phyloP scores from a whole-genome alignment of 2,329 filamentous ascomycete species.

The Geosmithia flava region DNA sequence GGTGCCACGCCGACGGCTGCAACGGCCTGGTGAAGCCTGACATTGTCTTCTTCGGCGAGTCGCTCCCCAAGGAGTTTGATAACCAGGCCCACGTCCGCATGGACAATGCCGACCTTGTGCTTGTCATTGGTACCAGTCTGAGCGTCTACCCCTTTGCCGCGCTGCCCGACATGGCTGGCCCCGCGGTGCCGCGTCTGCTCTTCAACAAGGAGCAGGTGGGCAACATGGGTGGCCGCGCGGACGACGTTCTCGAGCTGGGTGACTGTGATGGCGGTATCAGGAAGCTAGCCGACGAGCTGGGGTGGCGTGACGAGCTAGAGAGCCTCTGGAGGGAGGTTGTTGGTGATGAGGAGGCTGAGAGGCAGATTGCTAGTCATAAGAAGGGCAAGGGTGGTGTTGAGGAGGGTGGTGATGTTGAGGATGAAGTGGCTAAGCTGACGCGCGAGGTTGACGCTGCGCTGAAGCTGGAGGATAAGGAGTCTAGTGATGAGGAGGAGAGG shows the following conservation, averaged over 20 bases:
- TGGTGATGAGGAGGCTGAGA: slow-evolving; percentile 43
- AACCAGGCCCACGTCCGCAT: slow-evolving; percentile 26
- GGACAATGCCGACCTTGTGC: slow-evolving; percentile 57
- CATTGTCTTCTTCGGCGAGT: slow-evolving; percentile 86
- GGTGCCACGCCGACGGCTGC: slow-evolving; percentile 47
- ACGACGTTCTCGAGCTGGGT: slow-evolving; percentile 76
- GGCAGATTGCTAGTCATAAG: slow-evolving; percentile 23
- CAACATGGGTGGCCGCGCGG: slow-evolving; percentile 58
- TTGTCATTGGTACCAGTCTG: slow-evolving; percentile 83
- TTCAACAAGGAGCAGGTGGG: slow-evolving; percentile 84
- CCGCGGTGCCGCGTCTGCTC: slow-evolving; percentile 61
- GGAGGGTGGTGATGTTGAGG: slow-evolving; percentile 21
- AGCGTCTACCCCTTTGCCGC: slow-evolving; percentile 82
- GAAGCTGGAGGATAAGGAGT: slow-evolving; percentile 12
- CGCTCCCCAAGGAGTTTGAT: slow-evolving; percentile 30
- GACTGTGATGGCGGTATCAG: slow-evolving; percentile 76
- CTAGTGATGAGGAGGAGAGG: background rate
- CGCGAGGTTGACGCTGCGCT: slow-evolving; percentile 20
- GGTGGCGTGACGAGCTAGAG: slow-evolving; percentile 80
- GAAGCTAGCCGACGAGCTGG: slow-evolving; percentile 64
- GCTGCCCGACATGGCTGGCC: slow-evolving; percentile 52
- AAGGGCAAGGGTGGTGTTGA: slow-evolving; percentile 10
- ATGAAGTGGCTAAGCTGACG: slow-evolving; percentile 29
- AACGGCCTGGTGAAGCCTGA: slow-evolving; percentile 80
- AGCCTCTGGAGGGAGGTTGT: slow-evolving; percentile 57